phyloP scores from a whole-genome alignment of 768 basidiomycete species.

The Leccinellum rugosiceps region DNA sequence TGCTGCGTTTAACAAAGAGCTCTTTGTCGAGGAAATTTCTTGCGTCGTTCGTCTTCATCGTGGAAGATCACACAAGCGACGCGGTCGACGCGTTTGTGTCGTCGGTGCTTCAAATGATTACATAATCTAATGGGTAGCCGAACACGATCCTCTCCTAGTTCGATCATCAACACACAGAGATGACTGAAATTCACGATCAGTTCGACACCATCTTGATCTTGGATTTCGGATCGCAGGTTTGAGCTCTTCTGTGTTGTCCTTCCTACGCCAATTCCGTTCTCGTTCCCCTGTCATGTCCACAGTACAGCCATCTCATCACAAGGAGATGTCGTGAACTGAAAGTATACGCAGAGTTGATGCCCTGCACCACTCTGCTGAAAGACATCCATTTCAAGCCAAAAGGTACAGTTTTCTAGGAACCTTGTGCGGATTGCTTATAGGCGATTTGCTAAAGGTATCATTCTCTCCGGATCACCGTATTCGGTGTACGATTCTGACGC shows the following conservation, averaged over 20 bases:
- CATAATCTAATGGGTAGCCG: not conserved
- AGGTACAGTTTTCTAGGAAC: conserved; percentile 44
- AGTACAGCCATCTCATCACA: conserved; percentile 98
- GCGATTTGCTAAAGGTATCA: conserved; percentile 60
- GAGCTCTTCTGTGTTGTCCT: conserved; percentile 13
- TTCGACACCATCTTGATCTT: conserved; percentile 96
- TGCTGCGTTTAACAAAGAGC: conserved; percentile 40
- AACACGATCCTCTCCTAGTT: too few relatives aligned
- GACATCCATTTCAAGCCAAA: conserved; percentile 93
- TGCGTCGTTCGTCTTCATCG: conserved; percentile 29
- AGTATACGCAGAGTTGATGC: conserved; percentile 96
- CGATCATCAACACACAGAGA: conserved; percentile 33
- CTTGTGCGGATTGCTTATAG: not conserved
- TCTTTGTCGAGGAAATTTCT: conserved; percentile 47
- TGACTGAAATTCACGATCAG: conserved; percentile 90
- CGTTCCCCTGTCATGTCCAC: conserved; percentile 1
- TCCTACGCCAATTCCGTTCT: conserved; percentile 7
- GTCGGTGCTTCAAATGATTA: not conserved
- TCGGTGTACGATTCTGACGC: conserved; percentile 93
- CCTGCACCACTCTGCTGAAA: conserved; percentile 87
- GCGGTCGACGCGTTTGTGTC: too few relatives aligned
- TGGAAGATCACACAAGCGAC: not conserved
- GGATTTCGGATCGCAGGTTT: conserved; percentile 95
- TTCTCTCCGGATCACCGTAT: conserved; percentile 96
- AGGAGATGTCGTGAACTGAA: conserved; percentile 96